Evolutionary conservation across 768 basidiomycete species (phyloP).

Genomic region (Leucogyrophana mollusca): DNA sequence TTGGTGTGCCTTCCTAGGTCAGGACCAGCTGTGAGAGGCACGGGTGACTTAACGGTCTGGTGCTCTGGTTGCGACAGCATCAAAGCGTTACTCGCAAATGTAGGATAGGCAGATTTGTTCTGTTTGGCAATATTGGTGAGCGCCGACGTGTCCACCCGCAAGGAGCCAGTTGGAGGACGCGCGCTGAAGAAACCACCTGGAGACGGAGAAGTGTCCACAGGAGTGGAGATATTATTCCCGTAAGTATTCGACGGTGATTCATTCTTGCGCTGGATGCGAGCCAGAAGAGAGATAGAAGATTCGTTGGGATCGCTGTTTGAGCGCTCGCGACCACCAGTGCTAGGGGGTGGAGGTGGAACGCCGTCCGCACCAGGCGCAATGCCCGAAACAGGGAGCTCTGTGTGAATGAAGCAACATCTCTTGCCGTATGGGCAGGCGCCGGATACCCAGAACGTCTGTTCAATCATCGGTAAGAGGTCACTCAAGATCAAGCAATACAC

Average conservation of each 20-base stretch:
- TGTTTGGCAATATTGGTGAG: conserved; percentile 60
- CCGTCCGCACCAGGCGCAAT: conserved; percentile 53
- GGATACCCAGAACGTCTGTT: conserved; percentile 89
- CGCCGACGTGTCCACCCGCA: conserved; percentile 74
- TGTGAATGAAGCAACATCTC: conserved; percentile 92
- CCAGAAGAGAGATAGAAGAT: conserved; percentile 66
- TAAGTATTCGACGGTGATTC: conserved; percentile 29
- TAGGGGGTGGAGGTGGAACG: conserved; percentile 47
- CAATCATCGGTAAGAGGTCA: conserved; percentile 10
- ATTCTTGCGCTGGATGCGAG: conserved; percentile 71
- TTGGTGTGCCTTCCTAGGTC: conserved; percentile 78
- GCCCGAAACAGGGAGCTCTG: conserved; percentile 72
- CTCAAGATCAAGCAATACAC: conserved; percentile 18
- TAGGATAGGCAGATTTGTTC: conserved; percentile 85
- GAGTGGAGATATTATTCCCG: conserved; percentile 43
- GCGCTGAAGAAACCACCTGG: conserved; percentile 48
- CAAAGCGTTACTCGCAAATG: conserved; percentile 44
- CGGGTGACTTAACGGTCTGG: conserved; percentile 64
- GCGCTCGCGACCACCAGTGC: conserved; percentile 63
- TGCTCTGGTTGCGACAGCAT: conserved; percentile 60
- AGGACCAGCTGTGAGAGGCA: conserved; percentile 82
- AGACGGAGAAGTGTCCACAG: conserved; percentile 49
- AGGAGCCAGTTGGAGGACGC: conserved; percentile 65
- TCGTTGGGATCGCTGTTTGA: conserved; percentile 81
- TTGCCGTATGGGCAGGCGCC: conserved; percentile 93